Percentiles rank a stretch among this genome's conserved stretches.
Evolutionary conservation across 2,329 filamentous ascomycete species (phyloP).

Genomic region (Neonectria hederae): DNA sequence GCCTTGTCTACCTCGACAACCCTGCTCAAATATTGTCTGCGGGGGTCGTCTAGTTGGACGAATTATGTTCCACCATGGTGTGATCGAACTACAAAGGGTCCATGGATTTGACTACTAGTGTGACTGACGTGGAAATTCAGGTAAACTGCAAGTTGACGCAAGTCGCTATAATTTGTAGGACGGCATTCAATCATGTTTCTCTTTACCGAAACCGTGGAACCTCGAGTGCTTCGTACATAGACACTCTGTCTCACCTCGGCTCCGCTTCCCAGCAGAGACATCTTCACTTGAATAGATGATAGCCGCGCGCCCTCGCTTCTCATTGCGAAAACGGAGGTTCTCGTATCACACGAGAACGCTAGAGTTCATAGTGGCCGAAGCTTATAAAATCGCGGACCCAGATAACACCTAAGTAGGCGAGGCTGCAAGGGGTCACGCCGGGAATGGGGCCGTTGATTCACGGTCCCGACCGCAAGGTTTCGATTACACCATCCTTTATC

Average conservation of each 20-base stretch:
- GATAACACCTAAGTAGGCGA: constrained; percentile 13
- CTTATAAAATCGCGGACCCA: constrained; percentile 4
- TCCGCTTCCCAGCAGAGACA: not conserved
- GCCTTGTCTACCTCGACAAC: not conserved
- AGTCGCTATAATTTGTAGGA: not conserved
- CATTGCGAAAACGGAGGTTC: constrained; percentile 2
- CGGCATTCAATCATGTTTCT: not conserved
- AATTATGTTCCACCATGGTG: not conserved
- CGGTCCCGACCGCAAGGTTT: constrained; percentile 1
- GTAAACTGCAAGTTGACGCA: not conserved
- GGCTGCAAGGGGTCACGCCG: not conserved
- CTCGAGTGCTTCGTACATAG: not conserved
- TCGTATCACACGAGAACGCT: constrained; percentile 12
- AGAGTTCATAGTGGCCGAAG: constrained; percentile 2
- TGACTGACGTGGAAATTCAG: not conserved
- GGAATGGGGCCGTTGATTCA: constrained; percentile 4
- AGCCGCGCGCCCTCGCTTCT: constrained; percentile 13
- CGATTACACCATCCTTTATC: constrained; percentile 16
- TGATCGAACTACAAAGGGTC: not conserved
- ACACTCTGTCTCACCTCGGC: not conserved
- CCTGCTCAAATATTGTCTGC: not conserved
- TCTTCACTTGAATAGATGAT: not conserved
- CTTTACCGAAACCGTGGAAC: not conserved
- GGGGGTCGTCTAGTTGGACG: not conserved
- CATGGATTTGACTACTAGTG: not conserved